Base-by-base conservation (phyloP, 2,329 filamentous ascomycete species). In the Cladophialophora chaetospira region DNA sequence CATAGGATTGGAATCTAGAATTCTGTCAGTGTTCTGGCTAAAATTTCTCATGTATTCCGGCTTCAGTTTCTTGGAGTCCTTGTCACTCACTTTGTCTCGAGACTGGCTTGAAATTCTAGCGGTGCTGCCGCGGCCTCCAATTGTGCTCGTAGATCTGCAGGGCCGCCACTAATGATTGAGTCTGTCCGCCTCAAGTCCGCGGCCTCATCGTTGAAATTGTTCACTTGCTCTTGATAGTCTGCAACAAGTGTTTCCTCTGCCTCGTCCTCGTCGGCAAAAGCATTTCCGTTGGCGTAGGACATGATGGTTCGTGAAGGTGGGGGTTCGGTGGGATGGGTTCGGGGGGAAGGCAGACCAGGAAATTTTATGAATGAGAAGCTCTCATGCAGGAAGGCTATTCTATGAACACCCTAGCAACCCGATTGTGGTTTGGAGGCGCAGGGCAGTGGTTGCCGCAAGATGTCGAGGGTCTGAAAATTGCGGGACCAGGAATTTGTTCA, bases 161-260 rank as follows among this genome's bases (percentile, higher is more conserved):
- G 86, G 68, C 82, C 84, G 74, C 85, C 86, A 68, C 81, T 86
- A 72, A 88, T 72, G 53, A 44, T 35, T 29, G 84, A 87, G 71
- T 77, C 86, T 67, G 85, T 85, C 73, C 86, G 84, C 73, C 93
- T 91, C 67, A 95, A 78, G 66, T 95, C 89, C 13, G 55, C 49
- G 63, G 87, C 87, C 77, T 91, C 85, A 72, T 92, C 91, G 70
- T 96, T 90, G 71, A 93, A 97, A 73, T 94, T 97, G 73, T 94
- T 91, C 67, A 96, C 90, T 77, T 97, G 93, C 79, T 97, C 91
- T 73, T 87, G 88, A 83, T 97, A 97, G 78, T 97, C 91, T 77
- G 91, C 91, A 69, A 91, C 94, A 66, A 99, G 85, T 68, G 88
- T 88, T 79, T 97, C 94, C 82, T 97, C 93, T 79, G 97, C 92